Evolutionary conservation across 2,329 filamentous ascomycete species (phyloP).

Genomic region (Cladosporium sphaerospermum): DNA sequence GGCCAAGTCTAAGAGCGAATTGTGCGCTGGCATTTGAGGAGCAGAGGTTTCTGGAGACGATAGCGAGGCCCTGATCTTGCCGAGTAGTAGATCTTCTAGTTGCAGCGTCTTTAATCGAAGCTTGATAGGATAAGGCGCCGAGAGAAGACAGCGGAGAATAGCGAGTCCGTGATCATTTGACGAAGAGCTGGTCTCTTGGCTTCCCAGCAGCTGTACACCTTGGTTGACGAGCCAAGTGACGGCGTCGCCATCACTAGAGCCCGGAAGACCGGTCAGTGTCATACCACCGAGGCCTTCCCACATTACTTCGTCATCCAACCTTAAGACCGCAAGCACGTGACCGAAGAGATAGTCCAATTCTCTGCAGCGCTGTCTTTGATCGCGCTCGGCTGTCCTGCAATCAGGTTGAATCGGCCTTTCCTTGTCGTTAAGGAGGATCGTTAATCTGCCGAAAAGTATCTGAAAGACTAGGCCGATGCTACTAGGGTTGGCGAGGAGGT

Average conservation of each 20-base stretch:
- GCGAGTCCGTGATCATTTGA: constrained; percentile 13
- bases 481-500: constrained; percentile 66
- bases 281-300: constrained; percentile 21
- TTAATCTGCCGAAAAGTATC: constrained; percentile 21
- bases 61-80: constrained; percentile 5
- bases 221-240: constrained; percentile 19
- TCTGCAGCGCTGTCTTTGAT: constrained; percentile 29
- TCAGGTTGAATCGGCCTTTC: not conserved
- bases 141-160: constrained; percentile 11
- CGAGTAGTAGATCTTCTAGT: constrained; percentile 3
- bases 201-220: constrained; percentile 17
- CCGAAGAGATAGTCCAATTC: constrained; percentile 73
- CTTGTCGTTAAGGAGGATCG: constrained; percentile 9
- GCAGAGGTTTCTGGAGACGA: not conserved
- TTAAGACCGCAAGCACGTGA: constrained; percentile 66
- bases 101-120: not conserved
- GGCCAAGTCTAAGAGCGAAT: not conserved
- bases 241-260: constrained; percentile 13
- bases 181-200: not conserved
- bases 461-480: constrained; percentile 46
- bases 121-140: constrained; percentile 1
- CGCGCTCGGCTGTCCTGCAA: not conserved
- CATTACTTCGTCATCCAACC: constrained; percentile 43
- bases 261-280: not conserved
- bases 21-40: not conserved